Conservation (phyloP, 176 grass and related monocot species). For the Phoenix dactylifera region DNA sequence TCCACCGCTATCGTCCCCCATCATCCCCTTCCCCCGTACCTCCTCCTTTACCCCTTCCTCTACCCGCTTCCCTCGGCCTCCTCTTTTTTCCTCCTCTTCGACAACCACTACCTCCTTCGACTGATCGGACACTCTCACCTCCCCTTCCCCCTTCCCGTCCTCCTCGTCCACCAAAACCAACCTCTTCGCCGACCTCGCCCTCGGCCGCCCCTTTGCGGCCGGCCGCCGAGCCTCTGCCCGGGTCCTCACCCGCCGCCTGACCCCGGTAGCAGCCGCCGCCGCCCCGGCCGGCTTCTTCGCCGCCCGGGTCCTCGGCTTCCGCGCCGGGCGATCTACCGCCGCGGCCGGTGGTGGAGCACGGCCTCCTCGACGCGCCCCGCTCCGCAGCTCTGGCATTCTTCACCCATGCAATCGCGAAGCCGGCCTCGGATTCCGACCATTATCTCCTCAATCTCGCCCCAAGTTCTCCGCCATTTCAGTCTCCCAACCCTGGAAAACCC, state of each 20-base stretch:
- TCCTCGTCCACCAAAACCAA: too few species aligned
- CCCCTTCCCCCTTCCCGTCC: background rate
- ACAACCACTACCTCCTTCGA: background rate
- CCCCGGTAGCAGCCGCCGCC: background rate
- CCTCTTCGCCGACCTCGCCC: too few species aligned
- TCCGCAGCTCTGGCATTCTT: conserved; percentile 27
- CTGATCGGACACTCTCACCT: background rate
- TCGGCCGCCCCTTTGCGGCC: too few species aligned
- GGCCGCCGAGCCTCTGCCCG: too few species aligned
- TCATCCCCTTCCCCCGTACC: background rate
- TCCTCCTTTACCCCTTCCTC: background rate
- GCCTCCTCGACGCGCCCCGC: conserved; percentile 3
- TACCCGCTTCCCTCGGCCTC: background rate
- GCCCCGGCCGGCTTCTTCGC: background rate
- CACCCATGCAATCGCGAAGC: conserved; percentile 9
- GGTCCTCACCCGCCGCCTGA: too few species aligned
- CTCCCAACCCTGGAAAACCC: background rate
- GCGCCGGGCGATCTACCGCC: conserved; percentile 7
- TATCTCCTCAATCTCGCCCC: conserved; percentile 6
- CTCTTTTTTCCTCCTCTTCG: background rate
- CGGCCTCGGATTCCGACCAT: conserved; percentile 5
- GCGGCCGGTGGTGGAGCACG: conserved; percentile 11
- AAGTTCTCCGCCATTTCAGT: conserved; percentile 4
- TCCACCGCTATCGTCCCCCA: conserved; percentile 11
- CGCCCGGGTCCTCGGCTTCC: conserved; percentile 28